Evolutionary conservation across 306 rosid genomes (phyloP).

Genomic region (Astragalus glycyphyllos): DNA sequence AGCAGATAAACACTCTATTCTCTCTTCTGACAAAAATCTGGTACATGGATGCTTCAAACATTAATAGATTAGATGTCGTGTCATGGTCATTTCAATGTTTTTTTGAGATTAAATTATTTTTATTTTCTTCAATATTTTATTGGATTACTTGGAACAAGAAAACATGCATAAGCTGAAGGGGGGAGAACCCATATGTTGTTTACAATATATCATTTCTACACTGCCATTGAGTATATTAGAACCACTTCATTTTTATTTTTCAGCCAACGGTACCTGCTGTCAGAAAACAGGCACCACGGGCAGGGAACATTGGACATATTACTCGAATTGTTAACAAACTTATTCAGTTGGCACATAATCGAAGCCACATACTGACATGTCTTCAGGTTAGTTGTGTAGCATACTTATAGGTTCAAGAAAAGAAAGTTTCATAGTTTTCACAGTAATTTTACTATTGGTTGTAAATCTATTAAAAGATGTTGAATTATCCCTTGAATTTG

Average conservation of each 20-base stretch:
- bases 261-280: constrained; percentile 78
- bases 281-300: constrained; percentile 75
- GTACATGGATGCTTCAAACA: constrained; percentile 54
- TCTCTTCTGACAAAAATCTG: constrained; percentile 65
- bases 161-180: constrained; percentile 14
- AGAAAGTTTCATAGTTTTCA: not conserved
- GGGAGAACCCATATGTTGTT: constrained; percentile 18
- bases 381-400: constrained; percentile 71
- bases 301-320: constrained; percentile 89
- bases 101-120: constrained; percentile 10
- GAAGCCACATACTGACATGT: constrained; percentile 62
- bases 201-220: constrained; percentile 19
- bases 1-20: constrained; percentile 71
- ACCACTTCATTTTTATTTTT: constrained; percentile 45
- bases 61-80: constrained; percentile 40
- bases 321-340: constrained; percentile 82
- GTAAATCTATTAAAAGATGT: not conserved
- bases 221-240: not conserved
- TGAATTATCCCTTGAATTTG: constrained; percentile 35
- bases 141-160: not conserved
- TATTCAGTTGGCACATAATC: constrained; percentile 70
- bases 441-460: constrained; percentile 8
- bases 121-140: constrained; percentile 20
- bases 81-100: constrained; percentile 24
- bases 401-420: not conserved